These are phyloP conservation scores for Perkinsus chesapeaki DNA, from an alignment of 169 alveolate genomes.

Conservation along the genomic window DNA sequence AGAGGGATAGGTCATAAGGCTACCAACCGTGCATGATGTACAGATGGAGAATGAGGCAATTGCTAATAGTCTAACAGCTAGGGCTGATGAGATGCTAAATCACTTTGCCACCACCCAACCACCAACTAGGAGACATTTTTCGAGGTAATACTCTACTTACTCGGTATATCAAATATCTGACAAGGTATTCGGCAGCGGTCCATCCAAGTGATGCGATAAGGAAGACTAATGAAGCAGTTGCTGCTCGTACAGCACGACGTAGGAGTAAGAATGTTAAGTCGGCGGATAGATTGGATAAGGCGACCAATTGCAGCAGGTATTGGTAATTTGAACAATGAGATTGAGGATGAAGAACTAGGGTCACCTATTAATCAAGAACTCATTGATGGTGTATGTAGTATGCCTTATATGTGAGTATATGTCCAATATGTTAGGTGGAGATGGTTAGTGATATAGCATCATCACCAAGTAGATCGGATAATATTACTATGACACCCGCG, in stretches of 20 bases:
- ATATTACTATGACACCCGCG: neutral
- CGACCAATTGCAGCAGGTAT: neutral
- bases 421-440: neutral
- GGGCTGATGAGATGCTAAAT: neutral
- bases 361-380: neutral
- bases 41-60: too few relatives aligned
- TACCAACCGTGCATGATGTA: too few relatives aligned
- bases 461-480: neutral
- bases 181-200: neutral
- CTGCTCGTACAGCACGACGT: neutral
- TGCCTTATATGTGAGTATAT: neutral
- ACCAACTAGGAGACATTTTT: neutral
- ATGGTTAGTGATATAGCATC: neutral
- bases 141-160: neutral
- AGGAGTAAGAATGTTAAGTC: neutral
- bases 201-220: neutral
- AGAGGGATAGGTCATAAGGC: neutral
- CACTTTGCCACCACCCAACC: neutral
- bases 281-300: neutral
- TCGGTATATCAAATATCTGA: neutral
- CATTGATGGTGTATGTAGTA: neutral
- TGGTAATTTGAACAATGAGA: neutral
- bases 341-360: neutral
- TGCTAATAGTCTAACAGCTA: neutral
- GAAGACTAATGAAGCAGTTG: neutral